phyloP scores from a whole-genome alignment of 495 filamentous ascomycete genomes.

The Podospora pseudopauciseta region DNA sequence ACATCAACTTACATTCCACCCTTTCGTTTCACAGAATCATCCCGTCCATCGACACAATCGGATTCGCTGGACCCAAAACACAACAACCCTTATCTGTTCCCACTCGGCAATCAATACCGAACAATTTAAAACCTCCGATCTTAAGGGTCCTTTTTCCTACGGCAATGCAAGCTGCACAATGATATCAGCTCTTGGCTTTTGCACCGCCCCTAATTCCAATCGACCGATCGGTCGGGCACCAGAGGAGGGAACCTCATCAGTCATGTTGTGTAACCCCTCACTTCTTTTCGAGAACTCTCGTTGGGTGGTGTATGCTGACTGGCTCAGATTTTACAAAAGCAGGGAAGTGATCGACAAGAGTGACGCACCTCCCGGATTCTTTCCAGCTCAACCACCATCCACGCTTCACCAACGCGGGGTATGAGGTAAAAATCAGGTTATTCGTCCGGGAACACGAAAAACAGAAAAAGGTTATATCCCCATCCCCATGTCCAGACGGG shows the following conservation, averaged over 20 bases:
- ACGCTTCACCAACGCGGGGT: too few species aligned
- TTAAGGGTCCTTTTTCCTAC: not conserved
- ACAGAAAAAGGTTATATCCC: too few species aligned
- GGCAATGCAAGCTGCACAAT: not conserved
- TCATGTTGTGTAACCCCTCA: not conserved
- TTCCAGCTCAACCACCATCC: not conserved
- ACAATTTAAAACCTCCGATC: not conserved
- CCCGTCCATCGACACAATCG: not conserved
- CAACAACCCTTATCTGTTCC: not conserved
- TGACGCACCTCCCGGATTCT: not conserved
- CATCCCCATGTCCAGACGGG: too few species aligned
- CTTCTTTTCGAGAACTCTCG: not conserved
- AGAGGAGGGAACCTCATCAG: too few species aligned
- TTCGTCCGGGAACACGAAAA: not conserved
- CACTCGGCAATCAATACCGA: not conserved
- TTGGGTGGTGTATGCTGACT: not conserved
- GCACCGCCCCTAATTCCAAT: not conserved
- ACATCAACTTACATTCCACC: too few species aligned
- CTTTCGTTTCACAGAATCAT: not conserved
- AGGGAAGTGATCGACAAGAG: not conserved
- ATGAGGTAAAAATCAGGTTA: not conserved
- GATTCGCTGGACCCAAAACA: not conserved
- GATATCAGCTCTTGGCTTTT: not conserved
- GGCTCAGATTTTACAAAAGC: not conserved
- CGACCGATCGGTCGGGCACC: not conserved